Percentiles rank a stretch among this genome's conserved stretches.
Conservation (phyloP, 306 rosid genomes). For the Cercis canadensis region DNA sequence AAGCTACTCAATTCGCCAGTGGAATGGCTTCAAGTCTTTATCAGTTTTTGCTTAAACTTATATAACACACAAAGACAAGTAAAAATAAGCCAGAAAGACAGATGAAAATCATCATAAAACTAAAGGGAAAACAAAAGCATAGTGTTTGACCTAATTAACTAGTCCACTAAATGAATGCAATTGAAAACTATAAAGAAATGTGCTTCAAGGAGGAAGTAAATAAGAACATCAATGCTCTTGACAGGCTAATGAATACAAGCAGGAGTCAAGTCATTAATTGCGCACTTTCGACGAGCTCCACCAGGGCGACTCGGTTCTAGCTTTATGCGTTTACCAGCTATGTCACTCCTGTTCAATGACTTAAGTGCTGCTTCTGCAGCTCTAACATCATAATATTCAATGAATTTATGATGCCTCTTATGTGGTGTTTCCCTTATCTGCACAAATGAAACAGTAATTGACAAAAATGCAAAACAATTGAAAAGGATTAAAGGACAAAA, state of each 20-base stretch:
- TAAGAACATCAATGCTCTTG: not conserved
- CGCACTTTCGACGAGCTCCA: slow-evolving; percentile 98
- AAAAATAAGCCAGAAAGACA: too few species aligned
- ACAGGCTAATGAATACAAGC: not conserved
- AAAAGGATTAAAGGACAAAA: slow-evolving; percentile 25
- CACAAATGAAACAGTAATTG: not conserved
- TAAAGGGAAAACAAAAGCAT: not conserved
- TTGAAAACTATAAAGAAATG: not conserved
- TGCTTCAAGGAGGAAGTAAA: not conserved
- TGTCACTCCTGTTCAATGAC: slow-evolving; percentile 94
- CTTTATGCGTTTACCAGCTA: slow-evolving; percentile 97
- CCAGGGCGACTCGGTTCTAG: slow-evolving; percentile 99
- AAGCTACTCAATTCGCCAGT: too few species aligned
- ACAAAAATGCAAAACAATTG: not conserved
- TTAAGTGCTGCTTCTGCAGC: slow-evolving; percentile 95
- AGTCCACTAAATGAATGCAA: slow-evolving; percentile 1
- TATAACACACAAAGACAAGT: too few species aligned
- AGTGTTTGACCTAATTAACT: too few species aligned
- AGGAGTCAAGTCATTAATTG: slow-evolving; percentile 32
- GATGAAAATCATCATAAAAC: too few species aligned
- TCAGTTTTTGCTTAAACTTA: too few species aligned
- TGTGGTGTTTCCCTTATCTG: slow-evolving; percentile 99
- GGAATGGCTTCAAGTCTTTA: too few species aligned
- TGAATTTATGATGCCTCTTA: slow-evolving; percentile 97
- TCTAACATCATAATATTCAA: slow-evolving; percentile 95